Evolutionary conservation across 2,329 filamentous ascomycete genomes (phyloP), one percentile per base, ranked within the genome.

Genomic region (Fusarium napiforme): DNA sequence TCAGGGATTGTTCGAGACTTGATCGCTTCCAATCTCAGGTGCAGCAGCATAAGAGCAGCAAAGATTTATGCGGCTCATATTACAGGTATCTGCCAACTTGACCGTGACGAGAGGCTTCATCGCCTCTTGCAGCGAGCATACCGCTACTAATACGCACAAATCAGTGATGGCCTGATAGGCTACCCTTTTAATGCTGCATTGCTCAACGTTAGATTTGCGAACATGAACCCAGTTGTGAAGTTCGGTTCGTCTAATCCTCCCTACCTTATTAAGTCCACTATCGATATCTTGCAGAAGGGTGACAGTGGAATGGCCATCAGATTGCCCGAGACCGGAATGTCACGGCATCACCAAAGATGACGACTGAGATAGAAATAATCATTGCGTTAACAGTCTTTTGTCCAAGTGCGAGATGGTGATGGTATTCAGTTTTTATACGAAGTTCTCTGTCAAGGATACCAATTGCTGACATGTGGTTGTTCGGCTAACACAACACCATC

Each of bases 401-500:
- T 40, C 34, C 50, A 55, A 55, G 23, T 37, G 32, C 19, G 19
- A 43, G 30, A 50, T 52, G 56, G 42, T 46, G 45, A 50, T 59
- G 47, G 28, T 58, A 28, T 46, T 56, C 21, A 28, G 45, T 58
- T 28, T 46, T 64, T 57, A 42, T 52, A 65, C 50, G 40, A 45
- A 21, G 42, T 52, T 23, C 53, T 46, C 28, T 32, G 26, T 42
- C 23, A 55, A 55, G 15, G 50, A 30, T 40, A 12, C 14, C 50
- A 55, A 18, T 14, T 42, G 34, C 59, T 55, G 37, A 58, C 46
- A 70, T 46, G 62, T 60, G 52, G 67, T 52, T 64, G 43, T 28
- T 40, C 60, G 56, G 57, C 56, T 32, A 67, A 64, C 34, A 57
- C 53, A 75, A 57, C 55, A 71, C 69, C 72, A 71, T 78, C 60